Evolutionary conservation across 176 grass and related monocot genomes (phyloP).

Genomic region (Cocos nucifera): DNA sequence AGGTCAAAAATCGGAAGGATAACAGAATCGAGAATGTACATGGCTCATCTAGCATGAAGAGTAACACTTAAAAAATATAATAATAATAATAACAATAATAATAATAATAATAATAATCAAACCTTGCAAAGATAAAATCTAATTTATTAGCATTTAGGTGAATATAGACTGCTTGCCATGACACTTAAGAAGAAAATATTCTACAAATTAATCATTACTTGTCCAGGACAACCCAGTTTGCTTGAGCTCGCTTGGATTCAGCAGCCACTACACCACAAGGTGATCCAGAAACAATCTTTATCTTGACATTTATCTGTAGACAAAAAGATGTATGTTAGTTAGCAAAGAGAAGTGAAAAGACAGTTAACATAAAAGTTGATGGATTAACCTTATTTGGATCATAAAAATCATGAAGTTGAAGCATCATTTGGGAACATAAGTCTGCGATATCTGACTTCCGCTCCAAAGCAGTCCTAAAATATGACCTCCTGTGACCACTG

Average conservation of each 20-base stretch:
- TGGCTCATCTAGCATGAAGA: too few species aligned
- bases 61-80: too few species aligned
- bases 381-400: constrained; percentile 71
- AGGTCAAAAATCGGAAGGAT: constrained; percentile 10
- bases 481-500: constrained; percentile 63
- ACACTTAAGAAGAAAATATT: too few species aligned
- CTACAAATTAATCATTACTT: constrained; percentile 45
- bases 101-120: too few species aligned
- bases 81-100: too few species aligned
- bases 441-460: constrained; percentile 78
- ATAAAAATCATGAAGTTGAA: constrained; percentile 55
- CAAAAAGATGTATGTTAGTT: neutral
- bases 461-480: constrained; percentile 34
- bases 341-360: constrained; percentile 1
- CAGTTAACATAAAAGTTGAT: constrained; percentile 5
- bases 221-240: constrained; percentile 96
- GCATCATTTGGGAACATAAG: constrained; percentile 67
- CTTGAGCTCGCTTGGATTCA: constrained; percentile 78
- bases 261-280: constrained; percentile 70
- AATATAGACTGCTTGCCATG: too few species aligned
- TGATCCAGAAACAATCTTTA: constrained; percentile 85
- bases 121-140: too few species aligned
- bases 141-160: too few species aligned
- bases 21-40: too few species aligned
- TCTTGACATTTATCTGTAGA: constrained; percentile 69